These are phyloP conservation scores for Leccinum incarnatum DNA, from an alignment of 768 basidiomycete species.

Conservation along the genomic window DNA sequence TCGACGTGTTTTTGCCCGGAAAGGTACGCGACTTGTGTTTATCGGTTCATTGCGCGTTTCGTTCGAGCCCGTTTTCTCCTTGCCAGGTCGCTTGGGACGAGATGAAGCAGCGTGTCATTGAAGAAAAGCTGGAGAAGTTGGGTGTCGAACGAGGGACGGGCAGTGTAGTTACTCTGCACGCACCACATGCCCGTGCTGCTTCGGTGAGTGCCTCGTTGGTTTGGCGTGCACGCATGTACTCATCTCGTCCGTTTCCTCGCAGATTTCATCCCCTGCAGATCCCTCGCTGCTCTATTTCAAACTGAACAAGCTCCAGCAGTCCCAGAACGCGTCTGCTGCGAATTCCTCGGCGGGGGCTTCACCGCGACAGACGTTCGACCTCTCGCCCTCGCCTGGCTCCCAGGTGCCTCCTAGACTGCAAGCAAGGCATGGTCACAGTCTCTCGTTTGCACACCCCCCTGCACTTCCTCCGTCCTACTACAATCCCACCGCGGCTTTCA, in stretches of 20 bases:
- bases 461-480: conserved; percentile 32
- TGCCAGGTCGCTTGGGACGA: conserved; percentile 69
- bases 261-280: conserved; percentile 92
- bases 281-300: conserved; percentile 80
- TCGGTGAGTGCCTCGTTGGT: conserved; percentile 55
- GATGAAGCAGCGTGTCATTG: conserved; percentile 68
- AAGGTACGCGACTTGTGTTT: conserved; percentile 47
- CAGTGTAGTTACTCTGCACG: conserved; percentile 57
- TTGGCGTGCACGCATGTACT: conserved; percentile 14
- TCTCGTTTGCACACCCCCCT: conserved; percentile 65
- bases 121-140: conserved; percentile 76
- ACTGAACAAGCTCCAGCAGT: conserved; percentile 78
- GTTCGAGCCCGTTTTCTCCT: conserved; percentile 6
- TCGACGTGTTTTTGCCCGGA: conserved; percentile 82
- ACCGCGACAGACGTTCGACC: conserved; percentile 57
- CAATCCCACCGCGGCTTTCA: conserved; percentile 44
- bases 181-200: conserved; percentile 78
- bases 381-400: conserved; percentile 52
- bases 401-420: conserved; percentile 37
- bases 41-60: background rate
- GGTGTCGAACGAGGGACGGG: conserved; percentile 68
- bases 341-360: conserved; percentile 57
- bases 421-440: conserved; percentile 67
- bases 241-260: conserved; percentile 3
- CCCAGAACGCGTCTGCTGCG: conserved; percentile 50